Evolutionary conservation across 2,329 filamentous ascomycete genomes (phyloP).

Genomic region (Pseudogymnoascus sp.): DNA sequence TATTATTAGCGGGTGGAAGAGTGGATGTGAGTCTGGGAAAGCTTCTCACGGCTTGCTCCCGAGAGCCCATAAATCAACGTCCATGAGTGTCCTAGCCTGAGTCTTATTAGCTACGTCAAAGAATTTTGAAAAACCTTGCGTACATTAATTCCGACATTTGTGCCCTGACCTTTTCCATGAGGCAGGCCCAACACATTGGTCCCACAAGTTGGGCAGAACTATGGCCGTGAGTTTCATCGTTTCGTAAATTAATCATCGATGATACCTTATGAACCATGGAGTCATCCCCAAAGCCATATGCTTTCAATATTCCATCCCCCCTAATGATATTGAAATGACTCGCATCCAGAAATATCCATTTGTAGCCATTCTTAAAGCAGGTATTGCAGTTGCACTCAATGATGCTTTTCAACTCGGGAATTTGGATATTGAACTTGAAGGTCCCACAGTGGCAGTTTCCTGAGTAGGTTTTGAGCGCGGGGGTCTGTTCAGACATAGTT

Average conservation of each 20-base stretch:
- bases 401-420: conserved; percentile 51
- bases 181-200: conserved; percentile 34
- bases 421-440: conserved; percentile 43
- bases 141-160: conserved; percentile 37
- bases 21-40: too few species aligned
- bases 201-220: conserved; percentile 49
- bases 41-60: background rate
- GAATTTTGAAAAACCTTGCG: conserved; percentile 12
- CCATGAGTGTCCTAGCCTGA: background rate
- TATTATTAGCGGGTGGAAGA: background rate
- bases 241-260: conserved; percentile 15
- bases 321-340: conserved; percentile 39
- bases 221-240: background rate
- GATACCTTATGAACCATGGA: conserved; percentile 36
- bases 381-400: conserved; percentile 61
- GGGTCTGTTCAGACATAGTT: background rate
- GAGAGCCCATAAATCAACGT: background rate
- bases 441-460: conserved; percentile 52
- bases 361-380: conserved; percentile 44
- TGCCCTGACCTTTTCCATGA: conserved; percentile 24
- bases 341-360: conserved; percentile 31
- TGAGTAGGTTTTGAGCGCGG: conserved; percentile 31
- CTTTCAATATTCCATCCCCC: conserved; percentile 36
- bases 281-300: conserved; percentile 38
- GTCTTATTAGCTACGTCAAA: background rate